Base-by-base conservation (phyloP, 805 yeast genomes). In the Cyberlindnera veronae region DNA sequence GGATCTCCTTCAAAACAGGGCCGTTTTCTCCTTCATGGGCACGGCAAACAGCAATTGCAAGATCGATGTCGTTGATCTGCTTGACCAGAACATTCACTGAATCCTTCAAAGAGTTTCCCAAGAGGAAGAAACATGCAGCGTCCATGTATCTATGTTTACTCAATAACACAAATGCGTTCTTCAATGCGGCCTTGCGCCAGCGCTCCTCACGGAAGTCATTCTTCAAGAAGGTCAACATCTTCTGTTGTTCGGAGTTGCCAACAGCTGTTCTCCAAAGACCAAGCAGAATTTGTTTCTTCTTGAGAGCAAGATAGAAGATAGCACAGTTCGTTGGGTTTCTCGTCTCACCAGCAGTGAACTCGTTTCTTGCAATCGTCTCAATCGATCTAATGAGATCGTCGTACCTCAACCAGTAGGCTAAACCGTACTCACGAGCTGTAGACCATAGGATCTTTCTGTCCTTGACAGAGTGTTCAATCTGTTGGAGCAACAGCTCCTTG, bases 161-260 rank as follows among this genome's bases (percentile, higher is more conserved):
- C 48, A 93, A 61, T 31, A 91, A 65, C 0, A 87, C 98, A 68
- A 78, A 91, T 0, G 98, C 98, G 63, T 91, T 91, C 55, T 93
- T 93, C 53, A 79, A 62, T 0, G 98, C 97, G 1, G 97, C 96
- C 0, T 85, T 71, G 50, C 70, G 76, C 96, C 97, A 90, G 36
- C 96, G 68, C 13, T 72, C 71, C 39, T 80, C 77, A 5, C 66
- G 63, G 59, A 90, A 91, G 55, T 93, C 93, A 57, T 90, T 83
- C 16, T 69, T 67, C 51, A 91, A 66, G 53, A 91, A 85, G 53
- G 72, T 82, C 36, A 87, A 49, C 80, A 91, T 85, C 57, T 90
- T 91, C 27, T 74, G 78, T 50, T 82, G 88, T 55, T 91, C 99
- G 1, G 82, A 75, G 57, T 89, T 86, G 2, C 84, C 82, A 14